Percentiles rank a stretch among this genome's conserved stretches.
These are phyloP conservation scores for Chiua virens DNA, from an alignment of 768 basidiomycete genomes.

Conservation along the genomic window DNA sequence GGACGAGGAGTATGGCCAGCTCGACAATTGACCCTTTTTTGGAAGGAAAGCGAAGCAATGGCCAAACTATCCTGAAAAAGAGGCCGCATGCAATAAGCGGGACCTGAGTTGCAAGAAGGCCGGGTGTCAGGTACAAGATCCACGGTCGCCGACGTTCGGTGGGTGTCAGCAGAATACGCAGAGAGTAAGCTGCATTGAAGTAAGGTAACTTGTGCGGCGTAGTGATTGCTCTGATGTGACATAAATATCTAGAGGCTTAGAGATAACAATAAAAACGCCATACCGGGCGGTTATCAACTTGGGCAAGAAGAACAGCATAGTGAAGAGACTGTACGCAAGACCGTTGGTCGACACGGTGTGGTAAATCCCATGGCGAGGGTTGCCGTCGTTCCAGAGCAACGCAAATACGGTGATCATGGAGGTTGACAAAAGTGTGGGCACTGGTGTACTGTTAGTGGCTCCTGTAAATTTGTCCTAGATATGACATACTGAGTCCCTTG, in stretches of 20 bases:
- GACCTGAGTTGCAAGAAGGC: constrained; percentile 46
- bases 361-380: constrained; percentile 64
- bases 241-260: neutral
- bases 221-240: constrained; percentile 63
- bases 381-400: constrained; percentile 54
- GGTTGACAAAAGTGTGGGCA: constrained; percentile 51
- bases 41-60: constrained; percentile 39
- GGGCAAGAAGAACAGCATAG: constrained; percentile 67
- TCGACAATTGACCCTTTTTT: constrained; percentile 46
- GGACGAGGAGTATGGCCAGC: constrained; percentile 53
- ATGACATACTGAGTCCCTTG: constrained; percentile 67
- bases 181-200: constrained; percentile 52
- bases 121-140: constrained; percentile 80
- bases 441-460: constrained; percentile 43
- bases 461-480: constrained; percentile 19
- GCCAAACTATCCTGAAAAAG: constrained; percentile 40
- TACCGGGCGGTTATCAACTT: constrained; percentile 77
- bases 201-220: constrained; percentile 78
- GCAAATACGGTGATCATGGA: constrained; percentile 57
- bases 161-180: constrained; percentile 75
- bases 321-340: constrained; percentile 58
- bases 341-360: constrained; percentile 60
- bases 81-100: constrained; percentile 47
- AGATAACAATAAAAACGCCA: constrained; percentile 11
- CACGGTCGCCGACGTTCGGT: constrained; percentile 79